A percentile compares a stretch with the other conserved stretches of the same genome.
phyloP scores from a whole-genome alignment of 163 green algal genomes.

The Chlamydomonas reinhardtii region DNA sequence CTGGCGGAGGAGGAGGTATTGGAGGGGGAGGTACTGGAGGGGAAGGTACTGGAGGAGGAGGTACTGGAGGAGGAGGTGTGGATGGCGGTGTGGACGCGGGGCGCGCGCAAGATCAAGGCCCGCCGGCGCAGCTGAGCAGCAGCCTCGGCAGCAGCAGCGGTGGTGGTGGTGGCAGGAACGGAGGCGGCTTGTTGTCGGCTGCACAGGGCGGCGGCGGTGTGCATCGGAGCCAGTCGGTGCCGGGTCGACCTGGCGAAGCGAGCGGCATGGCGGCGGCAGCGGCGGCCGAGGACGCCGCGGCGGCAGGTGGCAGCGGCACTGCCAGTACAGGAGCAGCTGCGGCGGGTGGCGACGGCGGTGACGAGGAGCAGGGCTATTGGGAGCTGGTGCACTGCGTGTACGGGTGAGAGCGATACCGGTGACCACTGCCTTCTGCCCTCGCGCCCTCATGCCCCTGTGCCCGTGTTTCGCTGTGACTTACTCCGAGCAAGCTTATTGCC shows the following conservation, averaged over 20 bases:
- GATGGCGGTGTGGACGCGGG: neutral
- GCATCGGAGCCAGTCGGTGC: neutral
- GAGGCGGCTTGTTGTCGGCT: neutral
- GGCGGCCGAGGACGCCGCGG: neutral
- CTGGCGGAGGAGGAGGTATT: no score
- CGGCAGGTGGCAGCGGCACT: no score
- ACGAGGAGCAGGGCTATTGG: constrained; percentile 20
- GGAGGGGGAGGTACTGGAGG: no score
- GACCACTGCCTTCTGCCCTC: no score
- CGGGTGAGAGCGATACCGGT: neutral
- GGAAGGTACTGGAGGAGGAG: no score
- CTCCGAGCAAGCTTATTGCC: no score
- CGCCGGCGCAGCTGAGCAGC: neutral
- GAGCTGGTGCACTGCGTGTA: constrained; percentile 47
- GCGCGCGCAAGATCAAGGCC: neutral
- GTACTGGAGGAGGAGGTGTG: no score
- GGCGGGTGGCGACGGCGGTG: neutral
- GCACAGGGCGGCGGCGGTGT: neutral
- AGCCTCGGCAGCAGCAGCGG: neutral
- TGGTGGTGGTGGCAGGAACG: neutral
- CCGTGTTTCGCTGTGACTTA: no score
- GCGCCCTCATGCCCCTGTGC: no score
- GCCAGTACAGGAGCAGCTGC: no score
- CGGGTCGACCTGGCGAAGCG: no score
- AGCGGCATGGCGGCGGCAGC: neutral